Evolutionary conservation across 164 flowering plant species (phyloP), one percentile per base, ranked within the genome.

Genomic region (Umbilicus rupestris): DNA sequence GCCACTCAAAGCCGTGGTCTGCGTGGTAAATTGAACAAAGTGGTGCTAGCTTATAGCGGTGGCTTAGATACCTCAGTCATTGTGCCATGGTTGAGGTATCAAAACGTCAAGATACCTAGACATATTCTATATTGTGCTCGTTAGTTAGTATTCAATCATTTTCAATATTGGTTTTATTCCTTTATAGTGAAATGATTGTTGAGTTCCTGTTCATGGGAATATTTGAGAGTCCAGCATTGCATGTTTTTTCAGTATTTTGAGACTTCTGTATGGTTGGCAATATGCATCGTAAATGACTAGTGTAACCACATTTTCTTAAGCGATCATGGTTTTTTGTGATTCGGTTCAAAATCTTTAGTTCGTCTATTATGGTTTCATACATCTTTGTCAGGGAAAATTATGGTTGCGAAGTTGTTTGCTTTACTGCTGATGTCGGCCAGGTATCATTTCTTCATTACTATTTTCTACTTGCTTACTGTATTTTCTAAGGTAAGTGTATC

Each of bases 341-440:
- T 41, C 12, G 3, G 12, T 41, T 41, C 44, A 41, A 41, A 41
- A 14, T n/a, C 44, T 1, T 41, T 41, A 41, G 44, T 39, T 63
- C 11, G 3, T 63, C 28, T 12, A 37, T 20, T 2, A 17, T 15
- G 20, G 2, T 63, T 17, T 63, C 1, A 10, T 63, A 20, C 70
- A 65, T 29, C 5, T 28, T 10, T 63, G 80, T 71, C 83, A 90
- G 98, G 84, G 97, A 94, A 76, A 90, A 91, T 69, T 94, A 94
- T 76, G 97, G 95, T 24, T 94, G 98, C 64, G 98, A 94, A 50
- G 98, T 94, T 69, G 97, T 94, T 64, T 94, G 98, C 79, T 94
- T 94, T 77, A 94, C 97, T 66, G 98, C 97, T 22, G 98, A 94
- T 84, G 97, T 94, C 81, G 98, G 97, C n/a, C 98, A 90, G 73